These are phyloP conservation scores for Hygrocybe punicea DNA, from an alignment of 768 basidiomycete genomes.

Conservation along the genomic window DNA sequence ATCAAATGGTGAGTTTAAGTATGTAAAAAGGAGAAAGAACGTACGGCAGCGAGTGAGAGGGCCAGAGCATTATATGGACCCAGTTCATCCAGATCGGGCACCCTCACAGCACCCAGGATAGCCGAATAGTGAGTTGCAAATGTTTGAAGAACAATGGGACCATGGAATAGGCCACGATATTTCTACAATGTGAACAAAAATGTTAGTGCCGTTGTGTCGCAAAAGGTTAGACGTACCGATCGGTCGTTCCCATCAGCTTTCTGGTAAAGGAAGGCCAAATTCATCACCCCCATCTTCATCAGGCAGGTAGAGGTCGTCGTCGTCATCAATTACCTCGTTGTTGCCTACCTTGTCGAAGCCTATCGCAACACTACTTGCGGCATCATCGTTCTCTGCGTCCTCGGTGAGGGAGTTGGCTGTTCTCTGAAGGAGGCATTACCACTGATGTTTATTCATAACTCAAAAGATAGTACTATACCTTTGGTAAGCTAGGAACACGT, in stretches of 20 bases:
- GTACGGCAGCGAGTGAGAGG: not conserved
- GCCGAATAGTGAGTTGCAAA: not conserved
- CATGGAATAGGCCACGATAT: slow-evolving; percentile 1
- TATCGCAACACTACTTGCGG: no score
- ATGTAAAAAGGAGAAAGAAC: not conserved
- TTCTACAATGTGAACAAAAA: not conserved
- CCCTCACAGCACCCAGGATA: not conserved
- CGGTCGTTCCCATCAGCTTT: not conserved
- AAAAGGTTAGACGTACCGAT: not conserved
- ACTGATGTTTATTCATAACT: not conserved
- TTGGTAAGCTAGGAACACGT: not conserved
- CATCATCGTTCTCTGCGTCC: no score
- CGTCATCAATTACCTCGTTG: no score
- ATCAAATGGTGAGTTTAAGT: not conserved
- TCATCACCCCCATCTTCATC: no score
- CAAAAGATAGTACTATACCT: not conserved
- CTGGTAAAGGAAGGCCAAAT: not conserved
- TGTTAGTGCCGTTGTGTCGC: not conserved
- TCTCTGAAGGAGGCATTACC: no score
- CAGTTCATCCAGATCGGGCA: not conserved
- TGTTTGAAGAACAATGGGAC: not conserved
- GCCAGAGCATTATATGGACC: not conserved
- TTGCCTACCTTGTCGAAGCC: no score
- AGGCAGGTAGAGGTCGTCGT: no score
- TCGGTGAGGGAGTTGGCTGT: no score